Base-by-base conservation (phyloP, 768 basidiomycete species). In the Phylloporus sp. region DNA sequence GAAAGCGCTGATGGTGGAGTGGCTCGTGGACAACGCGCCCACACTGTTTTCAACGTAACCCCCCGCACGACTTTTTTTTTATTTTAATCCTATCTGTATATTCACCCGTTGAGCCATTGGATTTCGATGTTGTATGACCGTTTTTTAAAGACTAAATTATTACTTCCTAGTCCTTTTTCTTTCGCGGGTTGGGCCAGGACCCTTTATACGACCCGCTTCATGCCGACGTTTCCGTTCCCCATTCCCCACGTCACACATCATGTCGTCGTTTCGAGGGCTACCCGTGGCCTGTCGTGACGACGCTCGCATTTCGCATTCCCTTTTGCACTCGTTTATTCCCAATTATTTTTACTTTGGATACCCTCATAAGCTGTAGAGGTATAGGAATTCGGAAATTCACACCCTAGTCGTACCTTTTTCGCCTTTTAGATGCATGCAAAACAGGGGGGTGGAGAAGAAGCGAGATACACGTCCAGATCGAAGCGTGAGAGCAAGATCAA, bases 1-100 rank as follows among this genome's bases (percentile, higher is more conserved):
- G 47, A 97, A 95, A 71, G 91, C 95, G 6, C 79, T 94, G 52
- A 83, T 88, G 61, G 78, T 99, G 45, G 93, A 97, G 69, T 97
- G 94, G 88, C 81, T 97, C 57, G 84, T 98, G 54, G 94, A 97
- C 65, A 88, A 95, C 64, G 91, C 91, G 12, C 78, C 76, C 35
- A 67, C 69, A 23, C 72, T 88, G 59, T 80, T 80, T 60, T 60
- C 40, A 42, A 32, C 45, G 24, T 60, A 54, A 58, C 49, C 41
- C 6, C 26, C n/a, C 35, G 42, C 29, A 22, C 32, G 13, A 20
- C 22, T 26, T 7, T 11, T 35, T 44, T 51, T 35, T 42, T 27
- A 18, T 41, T 49, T 51, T 44, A 40, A 57, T 50, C 60, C 20
- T 24, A 71, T 66, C 61, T 66, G 66, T 69, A 69, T 56, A 57